Evolutionary conservation across 352 stramenopile genomes (phyloP), one percentile per base, ranked within the genome.

Genomic region (Globisporangium paddicum): DNA sequence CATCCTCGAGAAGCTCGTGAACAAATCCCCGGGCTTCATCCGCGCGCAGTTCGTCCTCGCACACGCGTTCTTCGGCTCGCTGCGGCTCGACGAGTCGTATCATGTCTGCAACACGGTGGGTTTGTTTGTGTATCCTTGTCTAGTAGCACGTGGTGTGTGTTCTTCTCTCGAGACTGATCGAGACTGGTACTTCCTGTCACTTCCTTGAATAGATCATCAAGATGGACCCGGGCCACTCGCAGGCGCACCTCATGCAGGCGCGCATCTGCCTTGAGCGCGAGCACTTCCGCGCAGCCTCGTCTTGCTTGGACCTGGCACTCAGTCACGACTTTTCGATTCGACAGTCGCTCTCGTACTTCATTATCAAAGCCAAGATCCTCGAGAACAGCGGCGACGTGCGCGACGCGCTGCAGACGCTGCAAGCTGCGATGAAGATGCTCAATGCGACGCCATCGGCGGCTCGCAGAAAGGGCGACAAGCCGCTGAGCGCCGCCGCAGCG

Each of bases 291-390:
- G 81, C 73, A 2, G 87, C 92, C 4, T 79, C 82, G 3, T 56
- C 71, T 5, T 86, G 83, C 25, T 69, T 98, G 14, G 90, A 98
- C 40, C 79, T 96, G 46, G 92, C 92, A 10, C 67, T 98, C 14
- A 92, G 82, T 40, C 83, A 92, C 53, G 84, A 98, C 59, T 98
- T 98, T 58, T 79, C 72, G 0, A 81, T 97, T 30, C 80, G 84
- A 23, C 80, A 96, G 58, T 80, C 75, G 50, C 77, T 93, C 21
- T 73, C 77, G 42, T 98, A 94, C 68, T 86, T 86, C 53, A 80
- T 97, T 35, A 90, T 97, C 58, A 93, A 96, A 58, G 87, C 85
- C 30, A 87, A 89, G 62, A 71, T 96, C 40, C 67, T 93, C 11
- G 80, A 92, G 57, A 89, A 83, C 38, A 45, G 72, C 3, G 87